Base-by-base conservation (phyloP, 768 basidiomycete species). In the Pleurotus ostreatus region DNA sequence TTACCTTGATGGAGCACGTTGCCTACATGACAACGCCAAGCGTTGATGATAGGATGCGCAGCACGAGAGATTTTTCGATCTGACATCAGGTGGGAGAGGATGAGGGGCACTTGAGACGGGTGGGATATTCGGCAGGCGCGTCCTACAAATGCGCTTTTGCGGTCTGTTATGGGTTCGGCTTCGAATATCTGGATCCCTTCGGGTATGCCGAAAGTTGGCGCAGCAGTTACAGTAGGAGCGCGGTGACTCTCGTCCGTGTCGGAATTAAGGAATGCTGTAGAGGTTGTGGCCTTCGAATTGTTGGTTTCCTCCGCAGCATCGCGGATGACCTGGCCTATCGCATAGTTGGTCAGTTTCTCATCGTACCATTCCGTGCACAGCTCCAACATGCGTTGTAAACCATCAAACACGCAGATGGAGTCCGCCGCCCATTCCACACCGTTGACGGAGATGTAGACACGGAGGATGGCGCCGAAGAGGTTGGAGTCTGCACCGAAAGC, bases 141-240 rank as follows among this genome's bases (percentile, higher is more conserved):
- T 7, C 94, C 94, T 6, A 96, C 76, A 63, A 98, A 97, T 0
- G 78, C 77, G 59, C 89, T 92, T 68, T 89, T 95, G 23, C 94
- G 78, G 68, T 96, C 95, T 6, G 80, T 73, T 55, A 98, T 92
- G 1, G 95, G 83, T 56, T 92, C 90, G 0, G 89, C 83, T 44
- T 84, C 79, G 56, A 81, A 71, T 11, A 98, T 79, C 46, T 81
- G 69, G n/a, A 92, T 72, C 0, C 82, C 88, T 16, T 78, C 76
- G 0, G 88, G 88, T 15, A 86, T 67, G 5, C 39, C 43, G 43
- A 11, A 26, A 51, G 48, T 56, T 39, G 75, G 62, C 18, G 60
- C 66, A 46, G 57, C 59, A 11, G 66, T 60, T 34, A 12, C 30
- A 37, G 60, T 52, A 16, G 55, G 49, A 7, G 61, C 57, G 0